Percentiles rank a stretch among this genome's conserved stretches.
These are phyloP conservation scores for Rhamnella rubrinervis DNA, from an alignment of 331 rosid species.

Conservation along the genomic window DNA sequence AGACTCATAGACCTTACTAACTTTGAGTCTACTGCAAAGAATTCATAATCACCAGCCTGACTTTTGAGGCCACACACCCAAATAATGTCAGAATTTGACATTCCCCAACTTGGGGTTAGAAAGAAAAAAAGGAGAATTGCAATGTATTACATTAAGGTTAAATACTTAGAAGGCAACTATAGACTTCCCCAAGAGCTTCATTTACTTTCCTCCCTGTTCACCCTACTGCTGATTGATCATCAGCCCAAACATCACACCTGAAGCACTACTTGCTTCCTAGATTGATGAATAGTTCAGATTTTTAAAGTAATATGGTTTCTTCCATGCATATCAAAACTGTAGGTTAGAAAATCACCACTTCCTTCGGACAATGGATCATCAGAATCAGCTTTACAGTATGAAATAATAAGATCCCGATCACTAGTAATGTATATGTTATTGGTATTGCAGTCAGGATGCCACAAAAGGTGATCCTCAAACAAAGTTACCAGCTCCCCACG, in stretches of 20 bases:
- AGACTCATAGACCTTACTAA: no score
- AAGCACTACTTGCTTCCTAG: neutral
- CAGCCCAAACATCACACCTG: neutral
- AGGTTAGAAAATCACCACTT: constrained; percentile 55
- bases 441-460: constrained; percentile 99
- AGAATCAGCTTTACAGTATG: constrained; percentile 99
- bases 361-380: constrained; percentile 92
- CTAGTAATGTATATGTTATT: constrained; percentile 95
- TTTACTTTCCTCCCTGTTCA: no score
- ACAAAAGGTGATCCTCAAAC: constrained; percentile 96
- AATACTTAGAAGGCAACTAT: neutral
- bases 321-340: neutral
- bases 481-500: constrained; percentile 99
- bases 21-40: no score
- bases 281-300: neutral
- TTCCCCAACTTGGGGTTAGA: no score
- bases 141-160: no score
- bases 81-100: no score
- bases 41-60: no score
- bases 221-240: neutral
- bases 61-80: no score
- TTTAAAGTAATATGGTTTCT: neutral
- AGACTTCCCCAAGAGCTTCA: neutral
- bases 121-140: no score
- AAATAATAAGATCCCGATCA: constrained; percentile 97